Conservation (phyloP, 495 filamentous ascomycete genomes). For the Letharia columbiana region DNA sequence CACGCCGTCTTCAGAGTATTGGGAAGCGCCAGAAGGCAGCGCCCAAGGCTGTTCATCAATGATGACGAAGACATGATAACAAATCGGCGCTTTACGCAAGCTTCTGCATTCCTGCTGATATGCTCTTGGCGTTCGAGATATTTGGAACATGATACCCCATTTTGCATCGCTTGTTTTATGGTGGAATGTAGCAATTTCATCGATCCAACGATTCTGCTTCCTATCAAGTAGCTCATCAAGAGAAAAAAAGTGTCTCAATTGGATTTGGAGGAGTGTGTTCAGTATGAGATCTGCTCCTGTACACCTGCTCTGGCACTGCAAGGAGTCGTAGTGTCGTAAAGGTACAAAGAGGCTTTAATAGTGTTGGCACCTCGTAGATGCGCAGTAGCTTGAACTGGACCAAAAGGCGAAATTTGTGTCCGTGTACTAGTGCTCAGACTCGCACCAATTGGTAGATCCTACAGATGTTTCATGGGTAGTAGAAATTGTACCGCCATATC, state of each 20-base stretch:
- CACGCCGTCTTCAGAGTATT: constrained; percentile 1
- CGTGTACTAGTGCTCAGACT: not conserved
- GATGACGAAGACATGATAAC: too few species aligned
- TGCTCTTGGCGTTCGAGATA: not conserved
- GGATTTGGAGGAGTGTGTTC: not conserved
- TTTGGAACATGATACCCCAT: not conserved
- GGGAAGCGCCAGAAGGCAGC: not conserved
- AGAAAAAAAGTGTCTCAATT: not conserved
- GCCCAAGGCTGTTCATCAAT: too few species aligned
- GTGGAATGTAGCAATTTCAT: not conserved
- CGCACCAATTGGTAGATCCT: not conserved
- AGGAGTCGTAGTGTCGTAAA: not conserved
- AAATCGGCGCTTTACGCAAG: not conserved
- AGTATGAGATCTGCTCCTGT: not conserved
- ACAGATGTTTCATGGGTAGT: not conserved
- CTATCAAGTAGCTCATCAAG: not conserved
- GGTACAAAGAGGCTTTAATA: not conserved
- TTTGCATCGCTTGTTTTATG: not conserved
- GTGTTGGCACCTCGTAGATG: not conserved
- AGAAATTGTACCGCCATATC: not conserved
- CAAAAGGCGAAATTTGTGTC: not conserved
- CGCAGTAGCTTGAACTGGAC: not conserved
- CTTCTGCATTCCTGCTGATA: not conserved
- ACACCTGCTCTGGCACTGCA: not conserved
- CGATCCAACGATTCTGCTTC: not conserved